Base-by-base conservation (phyloP, 805 yeast genomes). In the Candida xiaguanensis region DNA sequence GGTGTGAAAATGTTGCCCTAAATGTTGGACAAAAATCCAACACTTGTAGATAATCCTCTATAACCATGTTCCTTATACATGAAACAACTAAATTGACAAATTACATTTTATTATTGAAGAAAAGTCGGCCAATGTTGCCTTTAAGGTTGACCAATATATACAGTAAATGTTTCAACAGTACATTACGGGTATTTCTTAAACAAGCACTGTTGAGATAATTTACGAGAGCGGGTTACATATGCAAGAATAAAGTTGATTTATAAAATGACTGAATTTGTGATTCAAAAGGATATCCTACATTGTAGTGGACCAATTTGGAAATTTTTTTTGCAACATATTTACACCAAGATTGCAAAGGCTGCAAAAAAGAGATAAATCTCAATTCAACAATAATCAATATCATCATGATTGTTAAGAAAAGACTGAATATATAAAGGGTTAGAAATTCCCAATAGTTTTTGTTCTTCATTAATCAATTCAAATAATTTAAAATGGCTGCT, bases 301-400 rank as follows among this genome's bases (percentile, higher is more conserved):
- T 31, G 34, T 31, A n/a, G 17, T 5, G 4, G 5, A 31, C 34
- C 5, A 31, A 31, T 11, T 11, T 3, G 34, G 34, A 31, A 29
- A 31, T 31, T 31, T 31, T 4, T 12, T 16, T 31, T 31, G 34
- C 34, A 31, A 19, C 34, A 31, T 5, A 6, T 28, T 28, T 28
- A 8, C 13, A 6, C 11, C 5, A 12, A 8, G n/a, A 6, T 16
- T 20, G 24, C 9, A 9, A 6, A 9, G 9, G 24, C 9, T 19
- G 9, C 24, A 17, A 31, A 8, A 9, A 12, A 9, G 14, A 6
- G 8, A 6, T 13, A 26, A 26, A 22, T 8, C 24, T 9, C 15
- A 26, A 12, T 26, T 9, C 15, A 13, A 20, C 24, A 9, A 20
- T 9, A 20, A 20, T 20, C 24, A 20, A 6, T 7, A 20, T 20